Evolutionary conservation across 176 grass and related monocot genomes (phyloP), one percentile per base, ranked within the genome.

Genomic region (Carex scoparia): DNA sequence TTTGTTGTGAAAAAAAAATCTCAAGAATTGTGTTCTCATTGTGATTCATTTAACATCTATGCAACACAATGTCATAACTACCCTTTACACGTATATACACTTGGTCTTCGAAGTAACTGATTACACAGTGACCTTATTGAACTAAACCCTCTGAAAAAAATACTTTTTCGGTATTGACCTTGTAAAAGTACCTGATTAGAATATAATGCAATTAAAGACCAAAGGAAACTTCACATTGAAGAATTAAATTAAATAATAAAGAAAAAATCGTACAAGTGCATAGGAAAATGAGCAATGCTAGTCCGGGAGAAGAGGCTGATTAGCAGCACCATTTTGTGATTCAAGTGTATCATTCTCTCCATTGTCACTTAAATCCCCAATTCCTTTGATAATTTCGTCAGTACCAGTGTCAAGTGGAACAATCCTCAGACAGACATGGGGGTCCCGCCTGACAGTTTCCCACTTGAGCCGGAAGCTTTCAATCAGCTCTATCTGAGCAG

Each of bases 391-490:
- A 68, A 60, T 65, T 42, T 85, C 80, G 33, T 84, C 37, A 31
- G 53, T 33, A 51, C 61, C 77, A 62, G 48, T 4, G 12, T 89
- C 90, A 42, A 83, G 82, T 1, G 95, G 88, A 58, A 98, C 87
- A 58, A 98, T 90, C 59, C 77, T 81, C 18, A 95, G 37, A 60
- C 31, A 87, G 10, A 85, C 37, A 40, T 77, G 82, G 7, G 81
- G 88, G 30, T 95, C 87, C 80, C 89, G 37, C 35, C 84, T 89
- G 15, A 87, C 60, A 19, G 84, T 84, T 68, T 95, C 87, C 88
- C 96, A 95, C 60, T 89, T 85, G 35, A 98, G 93, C 60, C 90
- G 90, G 85, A 90, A 95, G 11, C 40, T 90, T 86, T 92, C 76
- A 4, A 94, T 81, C 35, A 95, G 65, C 10, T 88, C 84, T 77